These are phyloP conservation scores for Yamadazyma diddensiae DNA, from an alignment of 1,139 yeast genomes.

Conservation along the genomic window DNA sequence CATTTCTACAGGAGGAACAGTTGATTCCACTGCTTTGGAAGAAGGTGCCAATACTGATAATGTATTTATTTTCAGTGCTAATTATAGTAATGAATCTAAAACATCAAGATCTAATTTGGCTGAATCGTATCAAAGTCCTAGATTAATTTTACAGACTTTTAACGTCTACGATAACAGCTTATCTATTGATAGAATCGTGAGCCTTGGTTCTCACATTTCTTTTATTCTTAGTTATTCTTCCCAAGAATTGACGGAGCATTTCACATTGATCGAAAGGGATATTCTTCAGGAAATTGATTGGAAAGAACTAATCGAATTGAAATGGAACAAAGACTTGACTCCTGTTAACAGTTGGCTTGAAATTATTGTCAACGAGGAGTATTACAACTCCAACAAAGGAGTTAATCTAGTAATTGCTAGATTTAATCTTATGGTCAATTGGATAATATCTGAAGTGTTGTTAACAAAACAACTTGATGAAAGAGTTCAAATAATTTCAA, in stretches of 20 bases:
- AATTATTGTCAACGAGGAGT: constrained; percentile 60
- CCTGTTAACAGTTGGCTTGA: constrained; percentile 89
- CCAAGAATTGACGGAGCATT: constrained; percentile 64
- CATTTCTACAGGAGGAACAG: constrained; percentile 5
- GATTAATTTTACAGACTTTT: constrained; percentile 36
- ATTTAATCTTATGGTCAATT: constrained; percentile 83
- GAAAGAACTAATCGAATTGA: constrained; percentile 80
- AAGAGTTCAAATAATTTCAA: constrained; percentile 64
- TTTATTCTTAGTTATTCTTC: constrained; percentile 75
- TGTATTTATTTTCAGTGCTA: constrained; percentile 16
- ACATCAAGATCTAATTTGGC: constrained; percentile 2
- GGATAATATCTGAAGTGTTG: constrained; percentile 87
- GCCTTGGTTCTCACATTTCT: constrained; percentile 59
- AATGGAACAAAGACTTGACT: constrained; percentile 65
- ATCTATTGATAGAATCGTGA: constrained; percentile 36
- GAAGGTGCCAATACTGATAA: constrained; percentile 11
- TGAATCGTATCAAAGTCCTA: constrained; percentile 25
- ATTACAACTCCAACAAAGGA: constrained; percentile 54
- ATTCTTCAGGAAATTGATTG: constrained; percentile 84
- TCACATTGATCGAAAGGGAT: constrained; percentile 85
- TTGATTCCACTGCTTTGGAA: constrained; percentile 7
- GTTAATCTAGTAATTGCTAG: constrained; percentile 83
- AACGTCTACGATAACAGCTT: constrained; percentile 28
- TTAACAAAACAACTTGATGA: constrained; percentile 60
- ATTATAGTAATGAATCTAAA: constrained; percentile 9